Percentiles rank a stretch among this genome's conserved stretches.
Evolutionary conservation across 2,329 filamentous ascomycete genomes (phyloP).

Genomic region (Acephala macrosclerotiorum): DNA sequence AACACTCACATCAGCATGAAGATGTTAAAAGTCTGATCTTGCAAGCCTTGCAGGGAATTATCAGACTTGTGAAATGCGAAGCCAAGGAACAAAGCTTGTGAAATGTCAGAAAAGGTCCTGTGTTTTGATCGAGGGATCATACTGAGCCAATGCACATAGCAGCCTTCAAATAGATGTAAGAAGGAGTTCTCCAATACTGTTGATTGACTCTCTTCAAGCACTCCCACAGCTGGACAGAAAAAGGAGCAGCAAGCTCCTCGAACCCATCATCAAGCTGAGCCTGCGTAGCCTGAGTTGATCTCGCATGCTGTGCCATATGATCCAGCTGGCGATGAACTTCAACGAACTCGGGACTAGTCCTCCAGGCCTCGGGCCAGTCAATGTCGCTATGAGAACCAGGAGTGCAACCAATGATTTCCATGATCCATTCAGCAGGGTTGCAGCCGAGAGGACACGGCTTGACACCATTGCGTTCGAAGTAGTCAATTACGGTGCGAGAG

Average conservation of each 20-base stretch:
- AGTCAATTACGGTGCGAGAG: slow-evolving; percentile 70
- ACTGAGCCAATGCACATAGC: slow-evolving; percentile 41
- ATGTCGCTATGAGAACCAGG: slow-evolving; percentile 66
- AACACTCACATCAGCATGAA: slow-evolving; percentile 69
- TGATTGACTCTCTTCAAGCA: slow-evolving; percentile 66
- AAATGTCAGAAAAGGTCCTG: neutral
- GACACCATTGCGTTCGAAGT: slow-evolving; percentile 78
- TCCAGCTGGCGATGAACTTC: slow-evolving; percentile 54
- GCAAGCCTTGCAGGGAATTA: slow-evolving; percentile 65
- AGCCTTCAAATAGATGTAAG: slow-evolving; percentile 54
- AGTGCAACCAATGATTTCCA: slow-evolving; percentile 62
- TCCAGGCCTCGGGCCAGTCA: slow-evolving; percentile 70
- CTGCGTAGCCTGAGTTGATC: neutral
- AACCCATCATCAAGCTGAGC: slow-evolving; percentile 48
- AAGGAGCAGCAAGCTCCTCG: slow-evolving; percentile 68
- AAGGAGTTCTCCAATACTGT: slow-evolving; percentile 70
- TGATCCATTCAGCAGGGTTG: slow-evolving; percentile 86
- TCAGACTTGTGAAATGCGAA: slow-evolving; percentile 74
- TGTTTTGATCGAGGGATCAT: slow-evolving; percentile 51
- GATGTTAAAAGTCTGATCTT: slow-evolving; percentile 75
- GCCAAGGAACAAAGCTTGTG: slow-evolving; percentile 65
- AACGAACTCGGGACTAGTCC: slow-evolving; percentile 55
- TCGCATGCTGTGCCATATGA: slow-evolving; percentile 53
- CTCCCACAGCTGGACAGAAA: slow-evolving; percentile 58
- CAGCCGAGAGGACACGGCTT: slow-evolving; percentile 67